phyloP scores from a whole-genome alignment of 2,329 filamentous ascomycete genomes.

The Podosphaera fusca region DNA sequence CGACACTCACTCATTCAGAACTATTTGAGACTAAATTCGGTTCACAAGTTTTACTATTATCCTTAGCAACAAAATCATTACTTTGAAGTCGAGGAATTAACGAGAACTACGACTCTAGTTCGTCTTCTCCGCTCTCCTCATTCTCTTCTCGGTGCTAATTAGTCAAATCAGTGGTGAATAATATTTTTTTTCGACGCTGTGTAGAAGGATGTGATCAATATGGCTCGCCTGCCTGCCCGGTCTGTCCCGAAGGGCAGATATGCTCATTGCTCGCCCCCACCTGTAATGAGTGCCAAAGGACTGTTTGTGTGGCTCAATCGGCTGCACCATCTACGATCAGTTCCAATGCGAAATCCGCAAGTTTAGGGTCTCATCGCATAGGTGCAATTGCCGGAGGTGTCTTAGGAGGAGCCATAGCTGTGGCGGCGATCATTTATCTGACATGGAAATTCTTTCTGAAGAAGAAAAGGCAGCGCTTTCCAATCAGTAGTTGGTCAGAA shows the following conservation, averaged over 20 bases:
- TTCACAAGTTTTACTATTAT: no score
- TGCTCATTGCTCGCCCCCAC: constrained; percentile 35
- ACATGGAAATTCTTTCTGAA: constrained; percentile 80
- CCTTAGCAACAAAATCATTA: no score
- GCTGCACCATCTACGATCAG: constrained; percentile 8
- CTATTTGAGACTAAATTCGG: no score
- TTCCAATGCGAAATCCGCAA: constrained; percentile 15
- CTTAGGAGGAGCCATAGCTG: constrained; percentile 54
- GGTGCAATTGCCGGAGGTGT: constrained; percentile 86
- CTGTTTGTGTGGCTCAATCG: constrained; percentile 26
- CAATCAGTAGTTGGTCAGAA: constrained; percentile 32
- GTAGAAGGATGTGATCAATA: constrained; percentile 25
- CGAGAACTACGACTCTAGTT: no score
- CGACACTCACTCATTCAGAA: no score
- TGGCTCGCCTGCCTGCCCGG: constrained; percentile 31
- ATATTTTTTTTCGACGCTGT: constrained; percentile 31
- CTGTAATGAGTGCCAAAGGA: constrained; percentile 35
- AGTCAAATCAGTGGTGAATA: constrained; percentile 8
- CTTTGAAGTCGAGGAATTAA: no score
- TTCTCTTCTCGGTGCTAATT: no score
- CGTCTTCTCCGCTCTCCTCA: no score
- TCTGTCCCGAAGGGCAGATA: constrained; percentile 28
- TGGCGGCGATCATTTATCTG: constrained; percentile 54
- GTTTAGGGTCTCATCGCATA: constrained; percentile 33
- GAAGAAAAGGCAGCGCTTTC: constrained; percentile 45